A percentile compares a stretch with the other conserved stretches of the same genome.
phyloP scores from a whole-genome alignment of 2,329 filamentous ascomycete genomes.

The Nemania sp. region DNA sequence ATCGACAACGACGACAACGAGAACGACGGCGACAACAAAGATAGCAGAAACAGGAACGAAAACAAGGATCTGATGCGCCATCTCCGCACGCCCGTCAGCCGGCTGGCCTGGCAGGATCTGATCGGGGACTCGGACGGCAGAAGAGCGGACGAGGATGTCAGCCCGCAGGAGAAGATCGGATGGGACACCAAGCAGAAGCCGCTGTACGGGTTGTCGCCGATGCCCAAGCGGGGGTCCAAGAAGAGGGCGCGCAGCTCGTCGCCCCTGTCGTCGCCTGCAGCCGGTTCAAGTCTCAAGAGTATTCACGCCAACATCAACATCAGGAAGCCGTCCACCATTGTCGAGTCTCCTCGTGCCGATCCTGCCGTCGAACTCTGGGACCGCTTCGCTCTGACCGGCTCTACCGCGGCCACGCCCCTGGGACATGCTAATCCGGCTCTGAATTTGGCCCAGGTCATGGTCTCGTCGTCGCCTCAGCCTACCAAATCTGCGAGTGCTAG shows the following conservation, averaged over 20 bases:
- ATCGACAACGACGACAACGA: not conserved
- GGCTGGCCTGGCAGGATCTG: conserved; percentile 62
- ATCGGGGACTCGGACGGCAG: conserved; percentile 51
- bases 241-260: conserved; percentile 78
- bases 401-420: conserved; percentile 45
- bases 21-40: no score
- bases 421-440: conserved; percentile 60
- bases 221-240: conserved; percentile 51
- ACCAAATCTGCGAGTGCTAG: conserved; percentile 46
- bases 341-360: conserved; percentile 71
- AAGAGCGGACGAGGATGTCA: conserved; percentile 51
- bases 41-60: no score
- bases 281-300: conserved; percentile 46
- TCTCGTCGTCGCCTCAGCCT: conserved; percentile 71
- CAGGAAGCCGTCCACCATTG: conserved; percentile 58
- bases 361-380: conserved; percentile 78
- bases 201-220: conserved; percentile 50
- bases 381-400: conserved; percentile 64
- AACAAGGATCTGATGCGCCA: conserved; percentile 33
- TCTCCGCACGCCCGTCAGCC: conserved; percentile 53
- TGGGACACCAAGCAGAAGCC: conserved; percentile 60
- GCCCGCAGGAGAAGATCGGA: conserved; percentile 63
- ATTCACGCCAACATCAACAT: conserved; percentile 60
- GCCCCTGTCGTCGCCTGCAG: conserved; percentile 67
- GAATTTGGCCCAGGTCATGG: conserved; percentile 67